Evolutionary conservation across 179 eudicot genomes (phyloP).

Genomic region (Sideroxylon spinosum): DNA sequence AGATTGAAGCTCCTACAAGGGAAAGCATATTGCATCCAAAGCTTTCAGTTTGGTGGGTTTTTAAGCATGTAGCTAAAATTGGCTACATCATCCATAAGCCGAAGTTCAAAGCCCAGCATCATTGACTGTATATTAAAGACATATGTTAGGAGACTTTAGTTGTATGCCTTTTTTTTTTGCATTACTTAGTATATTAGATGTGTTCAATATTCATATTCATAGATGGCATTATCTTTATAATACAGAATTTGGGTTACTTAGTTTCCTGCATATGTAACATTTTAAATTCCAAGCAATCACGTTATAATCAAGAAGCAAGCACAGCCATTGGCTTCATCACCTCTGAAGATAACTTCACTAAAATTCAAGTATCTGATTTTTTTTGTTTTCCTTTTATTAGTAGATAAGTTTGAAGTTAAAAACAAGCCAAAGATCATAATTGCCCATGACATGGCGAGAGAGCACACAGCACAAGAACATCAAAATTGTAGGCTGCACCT

Average conservation of each 20-base stretch:
- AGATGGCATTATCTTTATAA: not conserved
- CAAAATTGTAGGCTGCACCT: constrained; percentile 9
- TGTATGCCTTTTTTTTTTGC: not conserved
- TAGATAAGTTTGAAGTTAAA: no score
- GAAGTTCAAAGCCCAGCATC: not conserved
- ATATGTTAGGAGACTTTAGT: not conserved
- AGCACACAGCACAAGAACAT: not conserved
- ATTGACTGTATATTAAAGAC: not conserved
- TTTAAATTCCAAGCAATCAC: not conserved
- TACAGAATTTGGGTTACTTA: not conserved
- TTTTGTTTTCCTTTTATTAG: no score
- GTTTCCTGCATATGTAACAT: not conserved
- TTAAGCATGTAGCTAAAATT: not conserved
- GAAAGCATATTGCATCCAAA: not conserved
- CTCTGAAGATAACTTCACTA: no score
- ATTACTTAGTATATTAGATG: not conserved
- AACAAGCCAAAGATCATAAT: not conserved
- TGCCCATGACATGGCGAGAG: not conserved
- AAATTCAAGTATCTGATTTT: no score
- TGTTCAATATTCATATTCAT: no score
- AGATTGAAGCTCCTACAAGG: not conserved
- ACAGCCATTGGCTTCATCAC: not conserved
- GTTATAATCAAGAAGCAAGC: not conserved
- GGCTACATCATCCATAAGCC: not conserved
- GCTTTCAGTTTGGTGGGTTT: not conserved